Conservation (phyloP, 495 filamentous ascomycete genomes). For the Letharia lupina region DNA sequence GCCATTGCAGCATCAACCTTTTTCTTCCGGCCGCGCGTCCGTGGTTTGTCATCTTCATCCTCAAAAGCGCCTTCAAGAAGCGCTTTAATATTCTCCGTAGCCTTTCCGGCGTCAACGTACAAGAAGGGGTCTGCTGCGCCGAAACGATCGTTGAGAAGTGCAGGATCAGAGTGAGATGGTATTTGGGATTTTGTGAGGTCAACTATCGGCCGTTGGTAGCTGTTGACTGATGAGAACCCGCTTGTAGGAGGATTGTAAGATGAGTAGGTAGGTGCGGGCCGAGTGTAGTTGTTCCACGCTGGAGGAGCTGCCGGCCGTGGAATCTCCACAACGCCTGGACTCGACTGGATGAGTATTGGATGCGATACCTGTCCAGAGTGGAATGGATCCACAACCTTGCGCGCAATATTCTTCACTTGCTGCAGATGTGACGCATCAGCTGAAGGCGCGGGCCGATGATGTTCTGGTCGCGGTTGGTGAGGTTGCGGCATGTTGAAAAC, state of each 20-base stretch:
- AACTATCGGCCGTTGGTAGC: constrained; percentile 38
- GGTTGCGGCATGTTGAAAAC: constrained; percentile 47
- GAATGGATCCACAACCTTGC: constrained; percentile 34
- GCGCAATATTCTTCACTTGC: constrained; percentile 9
- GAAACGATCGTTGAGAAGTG: constrained; percentile 30
- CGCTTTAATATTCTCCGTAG: constrained; percentile 78
- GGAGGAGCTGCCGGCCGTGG: constrained; percentile 36
- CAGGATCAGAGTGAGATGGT: constrained; percentile 24
- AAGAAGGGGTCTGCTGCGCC: constrained; percentile 48
- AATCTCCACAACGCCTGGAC: constrained; percentile 37
- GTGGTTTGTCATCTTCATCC: constrained; percentile 60
- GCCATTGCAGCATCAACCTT: constrained; percentile 39
- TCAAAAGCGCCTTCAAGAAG: constrained; percentile 81
- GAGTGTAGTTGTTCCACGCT: constrained; percentile 33
- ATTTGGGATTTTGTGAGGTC: constrained; percentile 37
- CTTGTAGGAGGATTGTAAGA: constrained; percentile 24
- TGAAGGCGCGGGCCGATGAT: constrained; percentile 34
- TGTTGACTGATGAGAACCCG: constrained; percentile 28
- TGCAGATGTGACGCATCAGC: constrained; percentile 23
- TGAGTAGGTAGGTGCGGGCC: constrained; percentile 36
- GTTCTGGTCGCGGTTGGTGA: constrained; percentile 40
- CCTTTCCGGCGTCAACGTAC: constrained; percentile 70
- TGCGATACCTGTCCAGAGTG: constrained; percentile 33
- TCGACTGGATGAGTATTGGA: constrained; percentile 15
- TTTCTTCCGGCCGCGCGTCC: constrained; percentile 47